phyloP scores from a whole-genome alignment of 208 protist genomes.

The Trypanosoma theileri region DNA sequence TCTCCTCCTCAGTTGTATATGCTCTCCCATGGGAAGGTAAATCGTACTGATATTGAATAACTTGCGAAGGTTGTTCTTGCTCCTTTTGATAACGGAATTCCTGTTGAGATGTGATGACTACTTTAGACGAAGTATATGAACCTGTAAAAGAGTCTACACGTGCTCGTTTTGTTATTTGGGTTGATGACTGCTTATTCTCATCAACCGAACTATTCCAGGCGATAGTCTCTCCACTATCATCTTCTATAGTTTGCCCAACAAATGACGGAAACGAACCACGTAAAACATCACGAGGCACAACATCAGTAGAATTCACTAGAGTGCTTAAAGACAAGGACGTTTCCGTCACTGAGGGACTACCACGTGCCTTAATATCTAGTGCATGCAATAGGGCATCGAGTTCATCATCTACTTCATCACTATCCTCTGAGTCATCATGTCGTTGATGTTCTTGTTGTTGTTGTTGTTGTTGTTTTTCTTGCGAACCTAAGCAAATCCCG shows the following conservation, averaged over 20 bases:
- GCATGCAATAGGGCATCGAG: slow-evolving; percentile 16
- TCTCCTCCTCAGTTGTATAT: neutral
- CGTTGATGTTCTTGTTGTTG: neutral
- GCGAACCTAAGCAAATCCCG: neutral
- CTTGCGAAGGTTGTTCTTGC: slow-evolving; percentile 19
- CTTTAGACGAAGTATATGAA: neutral
- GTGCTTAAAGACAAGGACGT: neutral
- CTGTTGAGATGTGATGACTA: neutral
- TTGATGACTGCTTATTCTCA: neutral
- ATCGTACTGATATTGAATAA: slow-evolving; percentile 24
- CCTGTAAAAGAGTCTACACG: neutral
- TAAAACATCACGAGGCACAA: slow-evolving; percentile 10
- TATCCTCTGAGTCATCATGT: neutral
- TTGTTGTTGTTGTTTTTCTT: neutral
- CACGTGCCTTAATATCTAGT: neutral
- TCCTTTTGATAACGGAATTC: too few relatives aligned
- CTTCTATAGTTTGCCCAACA: neutral
- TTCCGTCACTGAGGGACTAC: neutral
- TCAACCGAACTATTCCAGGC: neutral
- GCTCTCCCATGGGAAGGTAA: neutral
- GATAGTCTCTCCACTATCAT: neutral
- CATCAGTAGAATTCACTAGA: neutral
- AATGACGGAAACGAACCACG: neutral
- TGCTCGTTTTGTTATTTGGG: neutral
- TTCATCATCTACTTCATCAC: slow-evolving; percentile 19